phyloP scores from a whole-genome alignment of 768 basidiomycete species.

The Rhodocollybia butyracea region DNA sequence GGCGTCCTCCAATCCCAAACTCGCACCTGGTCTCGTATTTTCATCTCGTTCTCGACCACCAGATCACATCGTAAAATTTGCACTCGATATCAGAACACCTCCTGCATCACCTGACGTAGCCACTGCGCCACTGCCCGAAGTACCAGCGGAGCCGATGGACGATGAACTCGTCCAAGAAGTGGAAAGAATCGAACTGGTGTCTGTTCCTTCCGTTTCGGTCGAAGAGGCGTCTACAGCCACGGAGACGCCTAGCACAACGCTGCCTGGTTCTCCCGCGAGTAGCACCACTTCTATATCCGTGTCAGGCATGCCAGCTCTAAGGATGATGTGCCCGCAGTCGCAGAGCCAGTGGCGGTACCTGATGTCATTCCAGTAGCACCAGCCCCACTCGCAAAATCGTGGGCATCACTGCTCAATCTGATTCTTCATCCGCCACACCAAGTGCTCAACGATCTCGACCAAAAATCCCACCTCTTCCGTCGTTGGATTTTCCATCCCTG shows the following conservation, averaged over 20 bases:
- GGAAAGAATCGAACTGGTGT: background rate
- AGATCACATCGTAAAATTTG: slow-evolving; percentile 49
- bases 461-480: slow-evolving; percentile 54
- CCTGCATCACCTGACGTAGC: slow-evolving; percentile 2
- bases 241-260: slow-evolving; percentile 48
- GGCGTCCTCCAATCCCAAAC: slow-evolving; percentile 61
- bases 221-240: slow-evolving; percentile 47
- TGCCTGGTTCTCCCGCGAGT: slow-evolving; percentile 24
- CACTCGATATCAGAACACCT: slow-evolving; percentile 39
- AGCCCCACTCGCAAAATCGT: slow-evolving; percentile 56
- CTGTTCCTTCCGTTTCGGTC: slow-evolving; percentile 20
- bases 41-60: slow-evolving; percentile 65
- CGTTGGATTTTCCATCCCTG: slow-evolving; percentile 73
- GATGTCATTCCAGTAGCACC: slow-evolving; percentile 26
- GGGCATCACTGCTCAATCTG: slow-evolving; percentile 62
- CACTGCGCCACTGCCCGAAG: slow-evolving; percentile 8
- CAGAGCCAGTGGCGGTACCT: no score
- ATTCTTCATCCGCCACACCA: slow-evolving; percentile 13
- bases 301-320: background rate
- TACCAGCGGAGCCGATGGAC: slow-evolving; percentile 9
- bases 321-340: no score
- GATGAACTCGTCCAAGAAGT: background rate
- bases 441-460: slow-evolving; percentile 40
- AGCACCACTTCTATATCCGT: slow-evolving; percentile 12
- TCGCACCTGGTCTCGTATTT: slow-evolving; percentile 70